These are phyloP conservation scores for Talaromyces sp. DNA, from an alignment of 2,329 filamentous ascomycete genomes.

Conservation along the genomic window DNA sequence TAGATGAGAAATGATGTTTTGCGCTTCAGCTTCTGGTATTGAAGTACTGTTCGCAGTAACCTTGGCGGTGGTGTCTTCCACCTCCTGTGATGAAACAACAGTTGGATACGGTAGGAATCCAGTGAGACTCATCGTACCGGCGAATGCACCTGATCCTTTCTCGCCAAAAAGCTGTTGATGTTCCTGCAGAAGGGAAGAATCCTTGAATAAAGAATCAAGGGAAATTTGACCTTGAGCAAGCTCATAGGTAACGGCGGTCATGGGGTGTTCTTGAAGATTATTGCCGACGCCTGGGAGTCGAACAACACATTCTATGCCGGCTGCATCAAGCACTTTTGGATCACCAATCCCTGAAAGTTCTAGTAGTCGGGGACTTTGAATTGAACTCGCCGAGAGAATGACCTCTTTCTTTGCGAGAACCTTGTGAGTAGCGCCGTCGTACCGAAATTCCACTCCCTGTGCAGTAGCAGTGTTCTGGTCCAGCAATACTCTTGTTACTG, in stretches of 20 bases:
- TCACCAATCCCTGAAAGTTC: constrained; percentile 1
- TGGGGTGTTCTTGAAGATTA: neutral
- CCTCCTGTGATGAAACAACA: neutral
- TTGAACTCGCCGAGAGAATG: neutral
- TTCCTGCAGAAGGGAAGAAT: neutral
- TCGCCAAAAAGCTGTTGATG: neutral
- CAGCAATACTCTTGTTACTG: neutral
- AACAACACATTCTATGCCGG: neutral
- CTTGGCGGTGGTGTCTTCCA: neutral
- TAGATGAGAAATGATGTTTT: neutral
- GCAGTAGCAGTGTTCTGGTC: neutral
- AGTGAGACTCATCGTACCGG: neutral
- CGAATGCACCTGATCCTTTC: neutral
- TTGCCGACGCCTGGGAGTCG: neutral
- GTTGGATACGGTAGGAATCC: neutral
- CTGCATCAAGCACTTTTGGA: neutral
- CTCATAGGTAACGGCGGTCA: neutral
- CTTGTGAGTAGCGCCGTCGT: neutral
- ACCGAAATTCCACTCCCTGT: neutral
- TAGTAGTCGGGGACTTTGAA: neutral
- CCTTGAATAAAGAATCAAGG: neutral
- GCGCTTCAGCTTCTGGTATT: neutral
- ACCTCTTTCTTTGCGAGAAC: neutral
- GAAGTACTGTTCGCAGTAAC: neutral
- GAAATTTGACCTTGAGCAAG: neutral